Base-by-base conservation (phyloP, 768 basidiomycete species). In the Lentinula raphanica region DNA sequence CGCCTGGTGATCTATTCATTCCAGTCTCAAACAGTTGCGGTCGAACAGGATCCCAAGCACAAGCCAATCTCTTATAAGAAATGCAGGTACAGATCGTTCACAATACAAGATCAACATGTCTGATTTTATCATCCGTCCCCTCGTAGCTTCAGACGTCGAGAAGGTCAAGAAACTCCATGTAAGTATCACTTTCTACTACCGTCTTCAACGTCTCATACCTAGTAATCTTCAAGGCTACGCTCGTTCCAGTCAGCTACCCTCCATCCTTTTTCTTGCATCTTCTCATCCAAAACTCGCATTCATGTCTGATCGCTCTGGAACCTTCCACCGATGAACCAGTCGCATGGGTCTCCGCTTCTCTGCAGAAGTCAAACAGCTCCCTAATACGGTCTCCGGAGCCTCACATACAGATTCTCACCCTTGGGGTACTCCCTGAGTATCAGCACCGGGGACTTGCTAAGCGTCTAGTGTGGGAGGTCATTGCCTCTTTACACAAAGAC, bases 391-490 rank as follows among this genome's bases (percentile, higher is more conserved):
- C 63, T 58, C 54, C 31, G 27, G 66, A 63, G 31, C 68, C 73
- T 46, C 72, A 70, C 59, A 65, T 83, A 21, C 76, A 81, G 64
- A 76, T 83, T 59, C 77, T 81, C 31, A 80, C 80, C 1, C 76
- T 83, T 2, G 80, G 81, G 32, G 79, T 83, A 15, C 71, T 75
- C 42, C 79, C 80, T 3, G 60, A 70, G 2, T 76, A 72, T 65
- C 79, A 73, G 59, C 68, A 77, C 12, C 64, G 64, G 35, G 78
- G 79, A 36, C 65, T 82, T 36, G 80, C 77, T 9, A 73, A 72
- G 32, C 73, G 68, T 19, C 76, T 83, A 58, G 65, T 81, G 7
- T 58, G 49, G 28, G 68, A 66, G 29, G 66, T 69, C 29, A 67
- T 74, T 0, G 54, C 48, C 62, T 76, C 62, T 59, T 65, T 64